phyloP scores from a whole-genome alignment of 805 yeast species.

The Suhomyces vadensis region DNA sequence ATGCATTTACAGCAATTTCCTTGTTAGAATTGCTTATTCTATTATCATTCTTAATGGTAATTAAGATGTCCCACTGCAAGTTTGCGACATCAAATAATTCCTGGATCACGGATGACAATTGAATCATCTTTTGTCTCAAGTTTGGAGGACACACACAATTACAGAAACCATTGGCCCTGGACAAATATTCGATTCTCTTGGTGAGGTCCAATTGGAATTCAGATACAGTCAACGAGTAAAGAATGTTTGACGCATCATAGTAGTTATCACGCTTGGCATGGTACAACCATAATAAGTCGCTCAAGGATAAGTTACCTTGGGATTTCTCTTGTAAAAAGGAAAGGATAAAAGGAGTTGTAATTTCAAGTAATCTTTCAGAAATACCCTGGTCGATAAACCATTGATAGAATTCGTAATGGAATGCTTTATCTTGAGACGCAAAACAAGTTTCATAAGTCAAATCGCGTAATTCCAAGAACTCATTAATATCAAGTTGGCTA shows the following conservation, averaged over 20 bases:
- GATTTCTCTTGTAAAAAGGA: conserved; percentile 74
- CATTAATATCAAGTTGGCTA: conserved; percentile 45
- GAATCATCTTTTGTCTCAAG: conserved; percentile 73
- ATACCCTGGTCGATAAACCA: conserved; percentile 84
- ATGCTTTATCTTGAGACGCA: conserved; percentile 73
- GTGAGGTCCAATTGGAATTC: conserved; percentile 66
- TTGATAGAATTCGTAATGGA: conserved; percentile 89
- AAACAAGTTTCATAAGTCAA: conserved; percentile 74
- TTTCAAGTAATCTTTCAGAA: conserved; percentile 72
- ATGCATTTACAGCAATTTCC: conserved; percentile 48
- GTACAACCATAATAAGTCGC: conserved; percentile 85
- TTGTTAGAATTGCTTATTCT: conserved; percentile 52
- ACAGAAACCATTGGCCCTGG: conserved; percentile 92
- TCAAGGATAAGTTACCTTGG: conserved; percentile 63
- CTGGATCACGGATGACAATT: conserved; percentile 65
- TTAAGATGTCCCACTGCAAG: conserved; percentile 69
- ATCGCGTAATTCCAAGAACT: conserved; percentile 62
- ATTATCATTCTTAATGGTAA: conserved; percentile 50
- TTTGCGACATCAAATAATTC: conserved; percentile 86
- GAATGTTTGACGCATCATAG: conserved; percentile 77
- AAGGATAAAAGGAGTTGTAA: conserved; percentile 79
- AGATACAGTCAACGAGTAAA: conserved; percentile 69
- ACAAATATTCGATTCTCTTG: conserved; percentile 81
- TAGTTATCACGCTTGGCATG: conserved; percentile 79
- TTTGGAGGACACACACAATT: conserved; percentile 79